Evolutionary conservation across 768 basidiomycete genomes (phyloP).

Genomic region (Suillus americanus): DNA sequence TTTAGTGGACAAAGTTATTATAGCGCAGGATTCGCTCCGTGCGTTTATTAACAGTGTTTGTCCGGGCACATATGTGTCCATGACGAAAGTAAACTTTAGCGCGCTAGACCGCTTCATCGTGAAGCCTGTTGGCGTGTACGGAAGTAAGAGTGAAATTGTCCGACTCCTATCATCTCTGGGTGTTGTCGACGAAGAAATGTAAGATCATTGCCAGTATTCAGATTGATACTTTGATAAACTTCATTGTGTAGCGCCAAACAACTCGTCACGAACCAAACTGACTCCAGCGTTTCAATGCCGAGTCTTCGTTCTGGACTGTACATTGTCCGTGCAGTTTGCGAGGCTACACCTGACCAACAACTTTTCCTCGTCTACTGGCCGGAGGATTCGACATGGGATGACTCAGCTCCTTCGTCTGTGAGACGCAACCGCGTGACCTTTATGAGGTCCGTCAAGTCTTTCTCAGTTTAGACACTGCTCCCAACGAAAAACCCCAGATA

Average conservation of each 20-base stretch:
- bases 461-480: background rate
- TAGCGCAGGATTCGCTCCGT: conserved; percentile 49
- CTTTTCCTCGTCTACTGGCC: conserved; percentile 65
- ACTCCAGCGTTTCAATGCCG: conserved; percentile 14
- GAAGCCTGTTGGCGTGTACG: conserved; percentile 58
- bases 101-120: conserved; percentile 44
- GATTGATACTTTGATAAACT: conserved; percentile 4
- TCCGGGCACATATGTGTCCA: conserved; percentile 52
- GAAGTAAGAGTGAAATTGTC: conserved; percentile 50
- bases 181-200: conserved; percentile 42
- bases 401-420: conserved; percentile 43
- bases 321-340: conserved; percentile 25
- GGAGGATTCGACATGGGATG: conserved; percentile 58
- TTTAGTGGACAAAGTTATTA: conserved; percentile 63
- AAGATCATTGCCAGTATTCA: conserved; percentile 15
- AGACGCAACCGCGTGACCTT: conserved; percentile 57
- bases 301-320: conserved; percentile 51
- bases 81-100: conserved; percentile 59
- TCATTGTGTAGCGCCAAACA: conserved; percentile 4
- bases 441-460: conserved; percentile 45
- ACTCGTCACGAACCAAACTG: conserved; percentile 4
- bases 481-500: conserved; percentile 38
- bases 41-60: conserved; percentile 46
- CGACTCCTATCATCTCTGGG: conserved; percentile 39
- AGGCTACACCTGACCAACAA: conserved; percentile 16